Conservation (phyloP, 2,329 filamentous ascomycete species). For the Microsporum ferrugineum region DNA sequence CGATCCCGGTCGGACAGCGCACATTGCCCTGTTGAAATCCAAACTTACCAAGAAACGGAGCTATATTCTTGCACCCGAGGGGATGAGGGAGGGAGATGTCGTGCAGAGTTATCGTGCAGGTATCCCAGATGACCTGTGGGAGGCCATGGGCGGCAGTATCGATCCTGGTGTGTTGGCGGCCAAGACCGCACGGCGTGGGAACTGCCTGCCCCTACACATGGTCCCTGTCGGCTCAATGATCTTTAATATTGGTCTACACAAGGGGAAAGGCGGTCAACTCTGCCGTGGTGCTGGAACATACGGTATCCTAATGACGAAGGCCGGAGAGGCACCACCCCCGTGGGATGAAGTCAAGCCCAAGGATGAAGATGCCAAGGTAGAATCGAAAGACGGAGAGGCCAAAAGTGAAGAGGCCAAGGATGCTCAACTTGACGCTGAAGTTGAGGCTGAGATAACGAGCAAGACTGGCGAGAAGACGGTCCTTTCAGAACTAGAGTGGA, state of each 20-base stretch:
- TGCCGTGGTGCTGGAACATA: constrained; percentile 92
- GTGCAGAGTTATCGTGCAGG: constrained; percentile 86
- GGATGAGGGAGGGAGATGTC: constrained; percentile 79
- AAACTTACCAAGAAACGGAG: constrained; percentile 62
- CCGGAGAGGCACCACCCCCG: constrained; percentile 49
- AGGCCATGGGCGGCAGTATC: constrained; percentile 81
- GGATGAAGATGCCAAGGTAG: neutral
- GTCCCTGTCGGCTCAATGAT: constrained; percentile 88
- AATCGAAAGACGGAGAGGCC: neutral
- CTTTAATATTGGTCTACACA: constrained; percentile 71
- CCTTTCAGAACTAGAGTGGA: constrained; percentile 28
- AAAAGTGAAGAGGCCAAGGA: neutral
- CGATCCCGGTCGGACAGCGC: constrained; percentile 83
- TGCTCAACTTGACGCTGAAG: constrained; percentile 29
- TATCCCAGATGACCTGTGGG: constrained; percentile 74
- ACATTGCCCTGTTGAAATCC: constrained; percentile 77
- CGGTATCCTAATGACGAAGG: constrained; percentile 78
- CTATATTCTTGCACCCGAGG: constrained; percentile 93
- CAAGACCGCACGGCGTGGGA: constrained; percentile 85
- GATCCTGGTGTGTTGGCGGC: constrained; percentile 94
- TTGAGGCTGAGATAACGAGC: constrained; percentile 9
- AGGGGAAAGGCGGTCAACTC: constrained; percentile 67
- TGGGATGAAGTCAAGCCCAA: constrained; percentile 18
- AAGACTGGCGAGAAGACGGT: constrained; percentile 10
- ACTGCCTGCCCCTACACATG: constrained; percentile 91